Evolutionary conservation across 1,139 yeast species (phyloP), one percentile per base, ranked within the genome.

Genomic region (Geotrichum klebahnii): DNA sequence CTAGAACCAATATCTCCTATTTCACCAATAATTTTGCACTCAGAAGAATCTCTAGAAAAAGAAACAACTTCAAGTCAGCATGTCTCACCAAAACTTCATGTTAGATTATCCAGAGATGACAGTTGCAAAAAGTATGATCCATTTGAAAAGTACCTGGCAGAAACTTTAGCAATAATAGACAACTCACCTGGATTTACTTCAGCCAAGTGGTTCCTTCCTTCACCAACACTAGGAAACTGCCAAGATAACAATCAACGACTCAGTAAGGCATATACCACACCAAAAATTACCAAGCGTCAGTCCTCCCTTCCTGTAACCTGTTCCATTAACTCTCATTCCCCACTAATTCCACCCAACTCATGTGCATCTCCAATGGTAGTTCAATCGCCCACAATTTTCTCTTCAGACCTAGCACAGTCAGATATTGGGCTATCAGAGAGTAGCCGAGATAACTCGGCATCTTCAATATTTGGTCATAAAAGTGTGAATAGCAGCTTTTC

Each of bases 1-100:
- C 33, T 46, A 2, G 49, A 46, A 2, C 49, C 44, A 2, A 46
- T 46, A 10, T 39, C 49, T n/a, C 49, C 49, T 10, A 33, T 46
- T 5, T 46, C 49, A 3, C 49, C 49, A 23, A 46, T 46, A 4
- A 31, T 32, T 9, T 26, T 46, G 10, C 44, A 32, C 14, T 24
- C 28, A 3, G 40, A 46, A 3, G 17, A 5, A 5, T n/a, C 26
- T 23, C 44, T 3, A 10, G 20, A 12, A 4, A n/a, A 26, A 24
- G 24, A 6, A 12, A n/a, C 35, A 6, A 40, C 9, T 3, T 20
- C 20, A 29, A 40, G 34, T 14, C 17, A 24, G n/a, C 36, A n/a
- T 6, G 35, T 5, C n/a, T 31, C 31, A 6, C 10, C 26, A 22
- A 20, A 14, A 20, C 39, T 35, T n/a, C n/a, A n/a, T n/a, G n/a